These are phyloP conservation scores for Oryza officinalis DNA, from an alignment of 176 grass and related monocot genomes.

Conservation along the genomic window DNA sequence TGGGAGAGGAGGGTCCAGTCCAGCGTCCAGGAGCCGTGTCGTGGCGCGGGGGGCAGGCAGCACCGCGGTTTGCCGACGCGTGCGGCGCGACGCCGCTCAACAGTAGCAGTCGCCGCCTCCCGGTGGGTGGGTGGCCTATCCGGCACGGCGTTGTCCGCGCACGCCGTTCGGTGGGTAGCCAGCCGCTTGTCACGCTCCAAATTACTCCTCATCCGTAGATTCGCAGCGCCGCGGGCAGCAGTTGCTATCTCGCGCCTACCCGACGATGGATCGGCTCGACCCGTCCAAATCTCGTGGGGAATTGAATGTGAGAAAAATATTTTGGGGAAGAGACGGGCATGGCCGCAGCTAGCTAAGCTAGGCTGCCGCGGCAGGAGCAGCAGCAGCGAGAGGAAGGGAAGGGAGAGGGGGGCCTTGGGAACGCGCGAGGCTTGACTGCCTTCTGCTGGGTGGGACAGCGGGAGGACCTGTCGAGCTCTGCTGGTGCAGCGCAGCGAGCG, in stretches of 20 bases:
- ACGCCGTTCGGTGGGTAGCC: neutral
- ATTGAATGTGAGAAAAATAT: neutral
- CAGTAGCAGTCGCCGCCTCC: neutral
- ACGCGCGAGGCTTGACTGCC: slow-evolving; percentile 46
- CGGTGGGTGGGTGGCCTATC: neutral
- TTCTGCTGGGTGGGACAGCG: slow-evolving; percentile 1
- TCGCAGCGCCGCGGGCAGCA: too few relatives aligned
- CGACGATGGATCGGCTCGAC: neutral
- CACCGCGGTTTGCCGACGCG: slow-evolving; percentile 1
- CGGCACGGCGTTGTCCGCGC: neutral
- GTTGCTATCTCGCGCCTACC: neutral
- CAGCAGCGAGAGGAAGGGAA: neutral
- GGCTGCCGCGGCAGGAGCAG: neutral
- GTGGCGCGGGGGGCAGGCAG: slow-evolving; percentile 55
- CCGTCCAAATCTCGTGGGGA: neutral
- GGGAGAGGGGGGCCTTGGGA: slow-evolving; percentile 22
- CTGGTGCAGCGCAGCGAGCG: neutral
- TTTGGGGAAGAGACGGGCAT: neutral
- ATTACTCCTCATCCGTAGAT: neutral
- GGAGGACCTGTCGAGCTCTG: neutral
- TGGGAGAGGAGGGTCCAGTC: neutral
- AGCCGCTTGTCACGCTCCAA: neutral
- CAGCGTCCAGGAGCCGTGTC: slow-evolving; percentile 38
- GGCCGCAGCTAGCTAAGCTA: neutral
- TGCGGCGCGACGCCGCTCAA: slow-evolving; percentile 33